Evolutionary conservation across 2,329 filamentous ascomycete genomes (phyloP).

Genomic region (Aspergillus sergii): DNA sequence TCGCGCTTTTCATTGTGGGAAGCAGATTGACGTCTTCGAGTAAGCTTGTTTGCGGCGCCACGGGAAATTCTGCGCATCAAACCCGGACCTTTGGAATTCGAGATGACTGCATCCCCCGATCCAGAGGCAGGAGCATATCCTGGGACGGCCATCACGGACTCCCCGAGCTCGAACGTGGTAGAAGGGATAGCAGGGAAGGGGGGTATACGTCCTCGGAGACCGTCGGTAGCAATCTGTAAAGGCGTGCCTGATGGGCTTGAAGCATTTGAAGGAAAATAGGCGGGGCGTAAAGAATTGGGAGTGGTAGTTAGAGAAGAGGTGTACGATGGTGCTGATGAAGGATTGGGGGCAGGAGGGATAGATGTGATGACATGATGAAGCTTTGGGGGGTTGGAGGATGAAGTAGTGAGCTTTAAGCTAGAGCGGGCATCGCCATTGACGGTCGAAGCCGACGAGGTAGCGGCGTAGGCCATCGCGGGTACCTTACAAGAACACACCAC

Average conservation of each 20-base stretch:
- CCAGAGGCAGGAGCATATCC: conserved; percentile 49
- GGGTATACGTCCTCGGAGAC: conserved; percentile 32
- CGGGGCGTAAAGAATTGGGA: conserved; percentile 31
- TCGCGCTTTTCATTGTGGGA: conserved; percentile 77
- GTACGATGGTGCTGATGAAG: conserved; percentile 32
- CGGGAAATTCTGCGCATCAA: conserved; percentile 86
- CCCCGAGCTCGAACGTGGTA: conserved; percentile 69
- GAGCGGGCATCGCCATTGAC: conserved; percentile 40
- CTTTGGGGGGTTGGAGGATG: conserved; percentile 33
- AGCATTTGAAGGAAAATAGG: conserved; percentile 32
- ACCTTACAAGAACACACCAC: conserved; percentile 31
- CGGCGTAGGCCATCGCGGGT: conserved; percentile 42
- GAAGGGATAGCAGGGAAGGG: conserved; percentile 40
- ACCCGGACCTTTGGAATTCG: conserved; percentile 60
- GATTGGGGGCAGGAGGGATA: conserved; percentile 27
- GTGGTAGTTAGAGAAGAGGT: conserved; percentile 33
- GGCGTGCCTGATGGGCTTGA: conserved; percentile 41
- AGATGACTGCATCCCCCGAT: conserved; percentile 62
- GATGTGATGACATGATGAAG: conserved; percentile 41
- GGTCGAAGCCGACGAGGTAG: conserved; percentile 37
- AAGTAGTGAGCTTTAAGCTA: conserved; percentile 39
- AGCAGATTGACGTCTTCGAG: conserved; percentile 74
- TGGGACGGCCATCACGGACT: conserved; percentile 62
- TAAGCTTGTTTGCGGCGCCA: conserved; percentile 71
- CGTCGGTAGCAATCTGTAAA: conserved; percentile 37